Conservation (phyloP, 495 filamentous ascomycete genomes). For the Aspergillus nanangensis region DNA sequence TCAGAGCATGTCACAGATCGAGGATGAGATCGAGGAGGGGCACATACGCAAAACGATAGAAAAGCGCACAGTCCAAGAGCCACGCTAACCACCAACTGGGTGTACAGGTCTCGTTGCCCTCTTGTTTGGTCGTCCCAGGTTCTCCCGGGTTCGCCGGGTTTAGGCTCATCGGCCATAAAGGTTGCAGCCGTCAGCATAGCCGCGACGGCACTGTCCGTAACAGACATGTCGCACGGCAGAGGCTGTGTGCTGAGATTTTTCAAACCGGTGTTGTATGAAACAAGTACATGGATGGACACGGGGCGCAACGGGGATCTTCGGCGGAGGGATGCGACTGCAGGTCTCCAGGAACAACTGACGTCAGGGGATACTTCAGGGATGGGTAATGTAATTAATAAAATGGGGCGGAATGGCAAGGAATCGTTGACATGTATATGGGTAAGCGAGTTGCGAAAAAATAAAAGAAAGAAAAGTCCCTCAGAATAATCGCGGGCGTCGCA, state of each 20-base stretch:
- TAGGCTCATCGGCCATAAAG: background rate
- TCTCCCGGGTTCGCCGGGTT: background rate
- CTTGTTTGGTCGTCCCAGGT: slow-evolving; percentile 35
- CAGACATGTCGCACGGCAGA: slow-evolving; percentile 24
- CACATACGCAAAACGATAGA: slow-evolving; percentile 57
- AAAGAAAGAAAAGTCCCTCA: no score
- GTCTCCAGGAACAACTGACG: slow-evolving; percentile 29
- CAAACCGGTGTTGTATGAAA: background rate
- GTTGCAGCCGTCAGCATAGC: slow-evolving; percentile 8
- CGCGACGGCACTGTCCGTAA: slow-evolving; percentile 24
- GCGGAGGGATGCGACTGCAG: no score
- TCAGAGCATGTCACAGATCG: background rate
- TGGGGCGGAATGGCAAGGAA: no score
- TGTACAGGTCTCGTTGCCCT: slow-evolving; percentile 49
- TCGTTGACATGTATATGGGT: no score
- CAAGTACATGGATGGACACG: slow-evolving; percentile 18
- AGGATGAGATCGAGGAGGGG: no score
- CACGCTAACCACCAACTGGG: slow-evolving; percentile 56
- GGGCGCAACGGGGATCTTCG: no score
- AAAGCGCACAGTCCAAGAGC: slow-evolving; percentile 56
- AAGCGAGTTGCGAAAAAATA: no score
- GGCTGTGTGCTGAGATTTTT: background rate
- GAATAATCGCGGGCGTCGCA: no score
- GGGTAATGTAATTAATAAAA: no score
- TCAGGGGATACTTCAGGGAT: slow-evolving; percentile 18